Evolutionary conservation across 192 early-diverging fungal species (phyloP), one percentile per base, ranked within the genome.

Genomic region (Backusella sp.): DNA sequence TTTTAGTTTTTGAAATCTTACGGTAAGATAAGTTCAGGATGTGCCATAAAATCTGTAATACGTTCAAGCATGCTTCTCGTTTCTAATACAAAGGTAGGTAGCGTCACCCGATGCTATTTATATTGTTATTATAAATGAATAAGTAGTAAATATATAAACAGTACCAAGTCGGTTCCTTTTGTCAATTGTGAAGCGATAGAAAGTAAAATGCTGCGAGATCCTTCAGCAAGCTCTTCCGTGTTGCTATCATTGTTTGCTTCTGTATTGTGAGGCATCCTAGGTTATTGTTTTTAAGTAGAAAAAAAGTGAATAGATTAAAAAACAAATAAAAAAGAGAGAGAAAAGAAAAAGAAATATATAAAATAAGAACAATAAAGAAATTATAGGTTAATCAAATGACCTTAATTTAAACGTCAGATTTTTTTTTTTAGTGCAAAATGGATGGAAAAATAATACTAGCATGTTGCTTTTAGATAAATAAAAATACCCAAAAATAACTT

Each of bases 31-130:
- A 94, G 83, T 49, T 97, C 92, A 7, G 95, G 94, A 74, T 98
- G 94, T 44, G 90, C 89, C 90, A 99, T 94, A 86, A 99, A 99
- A 87, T 99, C 97, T 14, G 96, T 95, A 41, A 99, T 93, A n/a
- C 95, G 89, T 79, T 99, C 97, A 37, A 95, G 89, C 90, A 99
- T 97, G 84, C 93, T 95, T 26, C 97, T 87, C 1, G 97, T 93
- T 79, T 99, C 97, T 17, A 99, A 86, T 4, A 99, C 93, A 88
- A 98, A 99, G 14, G 96, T 97, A 17, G 97, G 97, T 17, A 99
- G 90, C 26, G 97, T 96, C 52, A 99, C 92, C 68, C 94, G 86
- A 70, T 94, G 94, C 74, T 49, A 32, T 49, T 62, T 23, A 23
- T 23, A 26, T 4, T 11, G 26, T 62, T 28, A 28, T 59, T 59